phyloP scores from a whole-genome alignment of 768 basidiomycete genomes.

The Tylopilus balloui region DNA sequence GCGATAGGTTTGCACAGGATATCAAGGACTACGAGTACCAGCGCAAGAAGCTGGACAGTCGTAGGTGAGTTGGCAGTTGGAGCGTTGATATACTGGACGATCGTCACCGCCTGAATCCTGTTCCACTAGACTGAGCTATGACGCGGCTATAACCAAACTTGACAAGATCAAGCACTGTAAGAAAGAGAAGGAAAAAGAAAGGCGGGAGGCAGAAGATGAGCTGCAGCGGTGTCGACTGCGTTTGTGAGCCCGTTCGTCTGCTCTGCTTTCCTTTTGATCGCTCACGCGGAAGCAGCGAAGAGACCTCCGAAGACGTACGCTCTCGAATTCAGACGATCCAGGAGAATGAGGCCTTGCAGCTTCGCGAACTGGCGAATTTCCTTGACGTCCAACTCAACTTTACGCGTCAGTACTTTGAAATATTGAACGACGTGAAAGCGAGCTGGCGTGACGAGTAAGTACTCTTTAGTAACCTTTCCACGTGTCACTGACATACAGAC shows the following conservation, averaged over 20 bases:
- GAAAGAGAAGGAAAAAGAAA: constrained; percentile 78
- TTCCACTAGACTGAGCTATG: constrained; percentile 59
- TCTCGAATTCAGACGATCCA: constrained; percentile 75
- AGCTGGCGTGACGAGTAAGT: constrained; percentile 67
- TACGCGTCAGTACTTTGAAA: constrained; percentile 66
- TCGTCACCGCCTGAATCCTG: not conserved
- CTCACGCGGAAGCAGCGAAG: constrained; percentile 53
- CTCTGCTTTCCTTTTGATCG: constrained; percentile 1
- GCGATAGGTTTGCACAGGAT: constrained; percentile 62
- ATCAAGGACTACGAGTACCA: constrained; percentile 80
- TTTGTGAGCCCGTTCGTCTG: constrained; percentile 51
- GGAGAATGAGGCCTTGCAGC: constrained; percentile 69
- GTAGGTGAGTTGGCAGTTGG: constrained; percentile 50
- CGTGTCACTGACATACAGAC: constrained; percentile 5
- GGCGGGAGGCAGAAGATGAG: constrained; percentile 76
- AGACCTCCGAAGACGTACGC: constrained; percentile 81
- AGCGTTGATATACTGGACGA: not conserved
- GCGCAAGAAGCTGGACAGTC: constrained; percentile 83
- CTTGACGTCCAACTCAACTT: constrained; percentile 73
- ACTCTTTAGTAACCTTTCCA: not conserved
- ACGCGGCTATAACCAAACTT: constrained; percentile 66
- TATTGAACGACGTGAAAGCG: constrained; percentile 62
- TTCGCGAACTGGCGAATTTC: constrained; percentile 65
- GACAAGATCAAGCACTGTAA: constrained; percentile 67
- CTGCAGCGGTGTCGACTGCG: constrained; percentile 63